Percentiles rank a stretch among this genome's conserved stretches.
Conservation (phyloP, 2,329 filamentous ascomycete species). For the Microascus cirrosus region DNA sequence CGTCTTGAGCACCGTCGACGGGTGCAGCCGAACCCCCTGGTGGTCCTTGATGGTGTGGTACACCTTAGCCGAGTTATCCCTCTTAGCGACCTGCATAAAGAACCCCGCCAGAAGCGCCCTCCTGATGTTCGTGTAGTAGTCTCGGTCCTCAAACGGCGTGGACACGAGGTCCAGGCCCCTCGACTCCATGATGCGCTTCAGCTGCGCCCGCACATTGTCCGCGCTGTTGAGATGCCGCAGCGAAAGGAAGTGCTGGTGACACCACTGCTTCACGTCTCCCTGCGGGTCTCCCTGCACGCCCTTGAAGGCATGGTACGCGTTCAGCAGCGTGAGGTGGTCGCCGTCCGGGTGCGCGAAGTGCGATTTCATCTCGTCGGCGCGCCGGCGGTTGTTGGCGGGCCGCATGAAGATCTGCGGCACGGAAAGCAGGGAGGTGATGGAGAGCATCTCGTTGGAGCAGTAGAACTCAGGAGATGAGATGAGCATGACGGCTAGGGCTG, state of each 20-base stretch:
- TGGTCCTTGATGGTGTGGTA: constrained; percentile 97
- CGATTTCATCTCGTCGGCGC: constrained; percentile 94
- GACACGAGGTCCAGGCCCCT: constrained; percentile 76
- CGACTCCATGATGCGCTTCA: constrained; percentile 95
- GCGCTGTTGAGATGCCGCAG: constrained; percentile 81
- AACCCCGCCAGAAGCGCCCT: constrained; percentile 87
- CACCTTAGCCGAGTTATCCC: constrained; percentile 74
- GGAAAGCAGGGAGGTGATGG: constrained; percentile 84
- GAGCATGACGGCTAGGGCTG: constrained; percentile 90
- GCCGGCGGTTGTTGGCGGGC: constrained; percentile 73
- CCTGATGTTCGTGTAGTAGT: constrained; percentile 96
- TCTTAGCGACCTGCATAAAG: constrained; percentile 99
- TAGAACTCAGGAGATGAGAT: constrained; percentile 97
- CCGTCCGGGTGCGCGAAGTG: constrained; percentile 88
- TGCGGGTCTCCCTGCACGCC: constrained; percentile 44
- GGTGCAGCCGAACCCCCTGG: constrained; percentile 85
- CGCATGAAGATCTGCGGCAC: constrained; percentile 91
- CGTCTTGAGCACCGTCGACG: constrained; percentile 76
- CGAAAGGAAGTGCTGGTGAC: constrained; percentile 91
- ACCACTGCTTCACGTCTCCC: constrained; percentile 77
- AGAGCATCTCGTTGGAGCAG: constrained; percentile 96
- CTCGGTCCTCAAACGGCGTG: constrained; percentile 86
- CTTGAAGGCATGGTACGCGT: constrained; percentile 98
- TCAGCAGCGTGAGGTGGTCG: constrained; percentile 91
- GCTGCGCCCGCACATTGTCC: constrained; percentile 84